Conservation (phyloP, 495 filamentous ascomycete genomes). For the Entonaema liquescens region DNA sequence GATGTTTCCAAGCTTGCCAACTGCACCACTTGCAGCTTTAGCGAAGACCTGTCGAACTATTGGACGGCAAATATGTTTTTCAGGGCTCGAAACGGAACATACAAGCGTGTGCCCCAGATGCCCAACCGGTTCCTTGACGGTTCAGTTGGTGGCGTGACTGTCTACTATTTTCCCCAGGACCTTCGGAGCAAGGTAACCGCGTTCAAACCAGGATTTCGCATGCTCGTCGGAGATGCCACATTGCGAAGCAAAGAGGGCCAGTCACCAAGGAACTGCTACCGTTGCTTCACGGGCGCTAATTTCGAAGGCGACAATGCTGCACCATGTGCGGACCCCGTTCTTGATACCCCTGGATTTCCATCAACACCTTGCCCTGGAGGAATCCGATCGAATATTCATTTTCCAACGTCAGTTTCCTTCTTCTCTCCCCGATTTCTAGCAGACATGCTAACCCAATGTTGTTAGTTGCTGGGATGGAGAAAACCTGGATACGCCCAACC, state of each 20-base stretch:
- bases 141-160: conserved; percentile 50
- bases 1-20: conserved; percentile 37
- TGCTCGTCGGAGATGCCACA: conserved; percentile 36
- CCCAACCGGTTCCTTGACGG: conserved; percentile 47
- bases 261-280: conserved; percentile 49
- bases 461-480: conserved; percentile 47
- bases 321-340: conserved; percentile 43
- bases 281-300: conserved; percentile 48
- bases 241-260: conserved; percentile 35
- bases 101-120: conserved; percentile 50
- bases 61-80: conserved; percentile 55
- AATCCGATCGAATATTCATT: conserved; percentile 53
- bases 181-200: conserved; percentile 45
- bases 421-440: too few relatives aligned
- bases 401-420: conserved; percentile 51
- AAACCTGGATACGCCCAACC: conserved; percentile 50
- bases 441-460: neutral
- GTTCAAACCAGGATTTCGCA: conserved; percentile 43
- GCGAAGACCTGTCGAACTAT: conserved; percentile 52
- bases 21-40: conserved; percentile 46
- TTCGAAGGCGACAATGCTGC: conserved; percentile 45
- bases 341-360: conserved; percentile 44
- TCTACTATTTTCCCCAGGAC: conserved; percentile 55
- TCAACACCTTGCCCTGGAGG: conserved; percentile 43
- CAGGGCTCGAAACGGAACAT: conserved; percentile 50